Percentiles rank a stretch among this genome's conserved stretches.
Evolutionary conservation across 148 eudicot genomes (phyloP).

Genomic region (Oxyria digyna): DNA sequence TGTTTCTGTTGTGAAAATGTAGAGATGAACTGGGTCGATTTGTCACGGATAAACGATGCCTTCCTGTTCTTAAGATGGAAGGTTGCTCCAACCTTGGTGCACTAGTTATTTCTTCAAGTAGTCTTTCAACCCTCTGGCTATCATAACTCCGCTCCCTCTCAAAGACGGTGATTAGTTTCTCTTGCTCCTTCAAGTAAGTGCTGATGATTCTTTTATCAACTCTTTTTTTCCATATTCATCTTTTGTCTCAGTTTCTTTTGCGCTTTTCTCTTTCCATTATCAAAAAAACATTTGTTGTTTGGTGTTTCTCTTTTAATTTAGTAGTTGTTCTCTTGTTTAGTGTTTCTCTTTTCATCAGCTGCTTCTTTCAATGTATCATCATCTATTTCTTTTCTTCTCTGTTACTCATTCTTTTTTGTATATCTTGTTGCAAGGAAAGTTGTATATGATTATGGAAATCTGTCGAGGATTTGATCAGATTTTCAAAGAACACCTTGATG

Average conservation of each 20-base stretch:
- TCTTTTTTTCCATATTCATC: not conserved
- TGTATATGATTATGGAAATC: conserved; percentile 90
- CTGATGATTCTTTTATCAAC: not conserved
- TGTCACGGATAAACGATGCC: conserved; percentile 66
- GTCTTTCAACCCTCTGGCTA: conserved; percentile 74
- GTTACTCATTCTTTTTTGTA: not conserved
- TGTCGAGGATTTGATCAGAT: conserved; percentile 85
- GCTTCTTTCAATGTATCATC: not conserved
- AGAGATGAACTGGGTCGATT: conserved; percentile 93
- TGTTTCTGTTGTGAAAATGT: conserved; percentile 13
- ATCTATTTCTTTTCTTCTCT: not conserved
- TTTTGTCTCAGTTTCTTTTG: not conserved
- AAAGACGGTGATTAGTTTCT: conserved; percentile 47
- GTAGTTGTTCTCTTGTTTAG: too few species aligned
- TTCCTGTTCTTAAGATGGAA: conserved; percentile 81
- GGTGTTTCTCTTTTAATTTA: too few species aligned
- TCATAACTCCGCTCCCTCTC: conserved; percentile 79
- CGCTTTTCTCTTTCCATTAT: not conserved
- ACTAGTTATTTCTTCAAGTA: conserved; percentile 46
- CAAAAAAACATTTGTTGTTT: too few species aligned
- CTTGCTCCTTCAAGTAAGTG: conserved; percentile 61
- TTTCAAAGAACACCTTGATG: conserved; percentile 98
- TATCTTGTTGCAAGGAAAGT: conserved; percentile 50
- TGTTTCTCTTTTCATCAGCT: too few species aligned
- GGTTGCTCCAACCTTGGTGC: conserved; percentile 73